These are phyloP conservation scores for Podosphaera fusca DNA, from an alignment of 2,329 filamentous ascomycete genomes.

Conservation along the genomic window DNA sequence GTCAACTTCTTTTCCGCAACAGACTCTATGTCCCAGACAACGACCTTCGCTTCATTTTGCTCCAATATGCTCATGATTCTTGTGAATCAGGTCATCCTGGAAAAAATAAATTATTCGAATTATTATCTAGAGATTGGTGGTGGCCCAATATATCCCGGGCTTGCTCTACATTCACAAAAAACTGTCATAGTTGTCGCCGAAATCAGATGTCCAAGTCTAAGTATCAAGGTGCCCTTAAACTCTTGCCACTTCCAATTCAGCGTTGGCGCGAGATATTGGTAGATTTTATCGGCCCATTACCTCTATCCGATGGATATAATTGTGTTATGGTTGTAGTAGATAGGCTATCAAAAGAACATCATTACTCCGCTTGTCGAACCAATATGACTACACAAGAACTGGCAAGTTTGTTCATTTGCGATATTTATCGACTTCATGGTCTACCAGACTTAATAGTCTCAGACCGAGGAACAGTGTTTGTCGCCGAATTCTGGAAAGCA, in stretches of 20 bases:
- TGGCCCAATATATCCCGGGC: too few species aligned
- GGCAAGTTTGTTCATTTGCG: not conserved
- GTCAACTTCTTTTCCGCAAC: not conserved
- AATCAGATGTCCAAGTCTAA: too few species aligned
- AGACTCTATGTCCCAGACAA: not conserved
- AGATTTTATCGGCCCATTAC: too few species aligned
- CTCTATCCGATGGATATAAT: too few species aligned
- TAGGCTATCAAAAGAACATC: not conserved
- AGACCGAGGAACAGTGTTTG: not conserved
- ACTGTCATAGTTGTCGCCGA: too few species aligned
- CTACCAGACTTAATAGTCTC: constrained; percentile 4
- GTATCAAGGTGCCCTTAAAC: too few species aligned
- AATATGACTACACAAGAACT: not conserved
- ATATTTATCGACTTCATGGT: not conserved
- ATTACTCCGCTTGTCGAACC: not conserved
- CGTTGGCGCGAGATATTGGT: too few species aligned
- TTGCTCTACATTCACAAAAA: too few species aligned
- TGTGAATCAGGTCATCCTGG: not conserved
- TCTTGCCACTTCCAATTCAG: too few species aligned
- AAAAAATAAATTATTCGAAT: not conserved
- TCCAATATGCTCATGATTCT: not conserved
- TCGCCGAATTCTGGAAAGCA: not conserved
- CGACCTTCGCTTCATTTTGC: not conserved
- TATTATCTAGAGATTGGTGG: not conserved
- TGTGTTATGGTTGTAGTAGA: too few species aligned